Evolutionary conservation across 2,329 filamentous ascomycete species (phyloP).

Genomic region (Cercospora berteroae): DNA sequence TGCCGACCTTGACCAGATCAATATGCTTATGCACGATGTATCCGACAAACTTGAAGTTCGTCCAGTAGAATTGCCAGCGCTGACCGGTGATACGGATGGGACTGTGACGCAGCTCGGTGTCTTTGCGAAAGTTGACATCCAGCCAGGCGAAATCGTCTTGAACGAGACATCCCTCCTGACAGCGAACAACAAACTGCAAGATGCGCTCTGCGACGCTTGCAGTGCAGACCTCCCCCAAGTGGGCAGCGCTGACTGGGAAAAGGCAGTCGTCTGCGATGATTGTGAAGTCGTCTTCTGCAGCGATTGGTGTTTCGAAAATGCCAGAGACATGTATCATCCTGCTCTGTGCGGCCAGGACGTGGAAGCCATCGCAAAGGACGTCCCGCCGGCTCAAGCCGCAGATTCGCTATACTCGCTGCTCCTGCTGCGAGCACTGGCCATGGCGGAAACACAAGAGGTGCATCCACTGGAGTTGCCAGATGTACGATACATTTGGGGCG

Average conservation of each 20-base stretch:
- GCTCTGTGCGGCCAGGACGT: slow-evolving; percentile 57
- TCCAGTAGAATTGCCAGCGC: slow-evolving; percentile 70
- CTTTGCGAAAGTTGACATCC: slow-evolving; percentile 80
- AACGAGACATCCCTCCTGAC: slow-evolving; percentile 83
- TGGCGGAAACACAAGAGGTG: slow-evolving; percentile 58
- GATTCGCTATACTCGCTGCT: slow-evolving; percentile 61
- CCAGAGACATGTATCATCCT: slow-evolving; percentile 57
- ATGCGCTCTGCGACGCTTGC: slow-evolving; percentile 86
- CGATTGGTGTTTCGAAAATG: slow-evolving; percentile 54
- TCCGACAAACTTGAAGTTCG: slow-evolving; percentile 81
- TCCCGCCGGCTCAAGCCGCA: slow-evolving; percentile 56
- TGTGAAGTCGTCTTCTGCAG: slow-evolving; percentile 64
- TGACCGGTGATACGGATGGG: slow-evolving; percentile 43
- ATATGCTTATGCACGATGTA: slow-evolving; percentile 63
- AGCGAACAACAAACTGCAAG: slow-evolving; percentile 83
- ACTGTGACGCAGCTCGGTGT: slow-evolving; percentile 76
- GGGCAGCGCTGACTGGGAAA: slow-evolving; percentile 25
- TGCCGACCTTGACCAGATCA: slow-evolving; percentile 63
- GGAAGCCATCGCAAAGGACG: slow-evolving; percentile 59
- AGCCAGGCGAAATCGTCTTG: slow-evolving; percentile 72
- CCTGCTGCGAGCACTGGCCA: slow-evolving; percentile 57
- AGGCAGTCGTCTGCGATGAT: slow-evolving; percentile 49
- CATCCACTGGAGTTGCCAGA: slow-evolving; percentile 61
- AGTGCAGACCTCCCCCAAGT: slow-evolving; percentile 64
- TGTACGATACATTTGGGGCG: slow-evolving; percentile 65